phyloP scores from a whole-genome alignment of 192 early-diverging fungal species.

The Coemansia sp. region DNA sequence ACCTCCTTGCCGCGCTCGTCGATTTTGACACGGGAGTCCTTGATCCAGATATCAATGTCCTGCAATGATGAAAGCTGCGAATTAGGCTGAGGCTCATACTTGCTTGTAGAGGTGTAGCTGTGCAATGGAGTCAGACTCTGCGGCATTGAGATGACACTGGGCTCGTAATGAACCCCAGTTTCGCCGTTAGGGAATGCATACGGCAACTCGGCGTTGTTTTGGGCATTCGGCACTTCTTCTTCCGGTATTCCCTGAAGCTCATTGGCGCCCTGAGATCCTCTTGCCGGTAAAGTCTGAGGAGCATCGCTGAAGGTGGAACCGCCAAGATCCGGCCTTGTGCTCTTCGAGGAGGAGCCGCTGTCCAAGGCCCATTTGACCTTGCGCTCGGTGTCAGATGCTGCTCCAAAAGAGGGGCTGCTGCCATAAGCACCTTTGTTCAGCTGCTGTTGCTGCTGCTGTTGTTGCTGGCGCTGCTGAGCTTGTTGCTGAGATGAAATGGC shows the following conservation, averaged over 20 bases:
- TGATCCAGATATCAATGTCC: constrained; percentile 55
- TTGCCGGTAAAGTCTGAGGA: background rate
- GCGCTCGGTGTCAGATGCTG: constrained; percentile 4
- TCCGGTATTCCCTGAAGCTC: background rate
- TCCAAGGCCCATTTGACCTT: constrained; percentile 25
- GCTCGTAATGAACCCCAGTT: constrained; percentile 1
- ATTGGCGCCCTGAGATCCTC: background rate
- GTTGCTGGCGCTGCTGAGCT: constrained; percentile 13
- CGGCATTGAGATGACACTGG: background rate
- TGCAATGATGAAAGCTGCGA: constrained; percentile 50
- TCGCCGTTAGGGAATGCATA: background rate
- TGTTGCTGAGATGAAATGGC: constrained; percentile 10
- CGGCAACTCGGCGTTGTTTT: background rate
- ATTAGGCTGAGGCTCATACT: background rate
- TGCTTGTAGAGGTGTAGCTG: constrained; percentile 3
- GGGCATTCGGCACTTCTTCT: background rate
- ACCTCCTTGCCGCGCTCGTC: constrained; percentile 81
- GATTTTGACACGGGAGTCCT: constrained; percentile 60
- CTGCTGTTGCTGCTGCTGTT: constrained; percentile 9
- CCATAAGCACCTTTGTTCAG: background rate
- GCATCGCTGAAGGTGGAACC: background rate
- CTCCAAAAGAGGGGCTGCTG: constrained; percentile 13
- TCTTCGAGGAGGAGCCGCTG: background rate
- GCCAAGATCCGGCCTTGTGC: background rate
- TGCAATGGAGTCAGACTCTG: background rate